A percentile compares a stretch with the other conserved stretches of the same genome.
phyloP scores from a whole-genome alignment of 2,329 filamentous ascomycete species.

The Aspergillus ochraceus region DNA sequence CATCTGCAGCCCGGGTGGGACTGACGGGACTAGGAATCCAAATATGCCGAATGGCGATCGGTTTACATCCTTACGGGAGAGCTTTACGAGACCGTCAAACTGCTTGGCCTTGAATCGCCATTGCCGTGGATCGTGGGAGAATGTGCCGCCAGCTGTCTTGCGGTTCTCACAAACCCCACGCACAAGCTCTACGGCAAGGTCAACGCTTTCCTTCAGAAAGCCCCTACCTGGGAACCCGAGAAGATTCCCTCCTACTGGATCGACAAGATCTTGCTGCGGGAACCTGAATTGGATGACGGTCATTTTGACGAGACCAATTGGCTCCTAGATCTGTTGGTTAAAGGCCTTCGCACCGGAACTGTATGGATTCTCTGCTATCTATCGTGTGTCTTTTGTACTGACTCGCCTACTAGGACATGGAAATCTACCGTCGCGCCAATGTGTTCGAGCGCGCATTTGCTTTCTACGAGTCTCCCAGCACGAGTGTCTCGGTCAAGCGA shows the following conservation, averaged over 20 bases:
- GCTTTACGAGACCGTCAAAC: constrained; percentile 69
- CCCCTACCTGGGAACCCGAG: constrained; percentile 68
- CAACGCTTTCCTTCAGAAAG: constrained; percentile 77
- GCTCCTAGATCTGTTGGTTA: constrained; percentile 70
- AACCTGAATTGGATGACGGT: constrained; percentile 70
- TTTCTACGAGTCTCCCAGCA: constrained; percentile 66
- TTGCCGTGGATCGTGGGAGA: constrained; percentile 74
- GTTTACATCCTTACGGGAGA: constrained; percentile 79
- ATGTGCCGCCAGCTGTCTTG: constrained; percentile 70
- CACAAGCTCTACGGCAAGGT: constrained; percentile 83
- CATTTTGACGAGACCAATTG: constrained; percentile 73
- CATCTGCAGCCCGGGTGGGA: constrained; percentile 12
- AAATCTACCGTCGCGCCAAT: constrained; percentile 54
- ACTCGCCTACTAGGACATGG: constrained; percentile 42
- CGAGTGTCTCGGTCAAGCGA: constrained; percentile 59
- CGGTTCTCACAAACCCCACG: constrained; percentile 71
- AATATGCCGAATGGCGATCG: constrained; percentile 73
- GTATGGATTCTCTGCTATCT: constrained; percentile 31
- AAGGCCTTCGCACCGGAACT: constrained; percentile 59
- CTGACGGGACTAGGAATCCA: constrained; percentile 55
- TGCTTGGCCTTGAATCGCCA: constrained; percentile 55
- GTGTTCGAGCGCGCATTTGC: constrained; percentile 76
- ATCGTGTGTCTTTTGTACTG: constrained; percentile 1
- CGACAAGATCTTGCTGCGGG: constrained; percentile 71
- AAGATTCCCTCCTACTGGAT: constrained; percentile 61